These are phyloP conservation scores for Helichrysum umbraculigerum DNA, from an alignment of 129 eudicot species.

Conservation along the genomic window DNA sequence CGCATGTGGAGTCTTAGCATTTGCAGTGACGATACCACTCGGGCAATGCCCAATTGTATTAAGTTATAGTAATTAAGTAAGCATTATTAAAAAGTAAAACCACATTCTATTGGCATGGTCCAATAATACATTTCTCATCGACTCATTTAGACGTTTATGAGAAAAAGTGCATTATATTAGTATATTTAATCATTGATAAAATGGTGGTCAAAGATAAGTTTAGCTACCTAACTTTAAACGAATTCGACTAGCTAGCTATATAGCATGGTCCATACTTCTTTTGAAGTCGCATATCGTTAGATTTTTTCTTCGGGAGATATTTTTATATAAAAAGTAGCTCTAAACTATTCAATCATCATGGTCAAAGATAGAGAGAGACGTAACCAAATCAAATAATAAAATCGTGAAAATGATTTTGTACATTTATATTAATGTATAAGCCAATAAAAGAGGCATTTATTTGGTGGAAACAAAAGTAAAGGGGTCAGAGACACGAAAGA, in stretches of 20 bases:
- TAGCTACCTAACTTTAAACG: not conserved
- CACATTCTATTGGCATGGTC: too few species aligned
- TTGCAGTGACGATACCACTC: too few species aligned
- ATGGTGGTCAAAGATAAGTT: not conserved
- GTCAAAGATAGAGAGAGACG: slow-evolving; percentile 34
- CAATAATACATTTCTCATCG: too few species aligned
- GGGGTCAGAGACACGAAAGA: slow-evolving; percentile 32
- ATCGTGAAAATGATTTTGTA: slow-evolving; percentile 26
- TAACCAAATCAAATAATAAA: slow-evolving; percentile 28
- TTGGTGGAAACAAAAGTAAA: slow-evolving; percentile 42
- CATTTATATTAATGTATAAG: slow-evolving; percentile 30
- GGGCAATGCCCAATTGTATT: too few species aligned
- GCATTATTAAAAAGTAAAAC: too few species aligned
- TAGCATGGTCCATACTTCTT: slow-evolving; percentile 1
- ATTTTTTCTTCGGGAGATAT: not conserved
- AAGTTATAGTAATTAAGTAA: too few species aligned
- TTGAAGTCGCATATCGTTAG: not conserved
- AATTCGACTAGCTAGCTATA: not conserved
- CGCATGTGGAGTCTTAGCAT: too few species aligned
- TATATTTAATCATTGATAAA: not conserved
- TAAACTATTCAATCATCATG: slow-evolving; percentile 22
- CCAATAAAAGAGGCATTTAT: slow-evolving; percentile 34
- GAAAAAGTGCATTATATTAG: not conserved
- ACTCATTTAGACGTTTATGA: too few species aligned
- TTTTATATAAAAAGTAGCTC: not conserved